Evolutionary conservation across 78 protist genomes (phyloP).

Genomic region (Dictyostelium intermedium): DNA sequence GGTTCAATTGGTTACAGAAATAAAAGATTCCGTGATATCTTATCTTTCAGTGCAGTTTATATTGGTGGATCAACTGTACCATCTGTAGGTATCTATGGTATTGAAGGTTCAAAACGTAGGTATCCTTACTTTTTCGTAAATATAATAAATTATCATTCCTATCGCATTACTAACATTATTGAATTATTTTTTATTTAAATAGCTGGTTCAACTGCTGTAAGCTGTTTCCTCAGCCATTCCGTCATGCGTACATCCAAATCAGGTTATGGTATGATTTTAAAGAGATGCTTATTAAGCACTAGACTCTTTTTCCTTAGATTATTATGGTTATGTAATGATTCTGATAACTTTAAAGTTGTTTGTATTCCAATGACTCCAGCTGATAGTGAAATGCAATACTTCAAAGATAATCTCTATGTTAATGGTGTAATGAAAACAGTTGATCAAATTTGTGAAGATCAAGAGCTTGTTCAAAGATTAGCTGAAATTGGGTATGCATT

Average conservation of each 20-base stretch:
- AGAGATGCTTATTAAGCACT: constrained; percentile 21
- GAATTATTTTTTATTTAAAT: too few relatives aligned
- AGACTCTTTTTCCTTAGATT: constrained; percentile 20
- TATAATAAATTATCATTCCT: too few relatives aligned
- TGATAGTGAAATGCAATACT: too few relatives aligned
- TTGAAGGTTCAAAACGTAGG: constrained; percentile 53
- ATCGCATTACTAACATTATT: too few relatives aligned
- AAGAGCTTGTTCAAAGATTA: neutral
- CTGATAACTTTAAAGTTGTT: neutral
- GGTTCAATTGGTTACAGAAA: constrained; percentile 38
- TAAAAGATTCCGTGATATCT: constrained; percentile 18
- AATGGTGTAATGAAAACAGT: neutral
- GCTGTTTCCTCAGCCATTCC: neutral
- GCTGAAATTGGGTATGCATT: constrained; percentile 51
- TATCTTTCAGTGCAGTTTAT: constrained; percentile 25
- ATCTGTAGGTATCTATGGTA: constrained; percentile 59
- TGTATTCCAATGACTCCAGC: constrained; percentile 46
- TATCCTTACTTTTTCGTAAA: too few relatives aligned
- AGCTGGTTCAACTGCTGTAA: constrained; percentile 37
- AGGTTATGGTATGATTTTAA: constrained; percentile 45
- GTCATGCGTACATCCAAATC: constrained; percentile 37
- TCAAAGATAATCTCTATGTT: too few relatives aligned
- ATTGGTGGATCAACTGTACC: constrained; percentile 33
- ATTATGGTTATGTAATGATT: constrained; percentile 2
- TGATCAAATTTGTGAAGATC: constrained; percentile 19